Base-by-base conservation (phyloP, 345 rosid genomes). In the Brassica nigra region DNA sequence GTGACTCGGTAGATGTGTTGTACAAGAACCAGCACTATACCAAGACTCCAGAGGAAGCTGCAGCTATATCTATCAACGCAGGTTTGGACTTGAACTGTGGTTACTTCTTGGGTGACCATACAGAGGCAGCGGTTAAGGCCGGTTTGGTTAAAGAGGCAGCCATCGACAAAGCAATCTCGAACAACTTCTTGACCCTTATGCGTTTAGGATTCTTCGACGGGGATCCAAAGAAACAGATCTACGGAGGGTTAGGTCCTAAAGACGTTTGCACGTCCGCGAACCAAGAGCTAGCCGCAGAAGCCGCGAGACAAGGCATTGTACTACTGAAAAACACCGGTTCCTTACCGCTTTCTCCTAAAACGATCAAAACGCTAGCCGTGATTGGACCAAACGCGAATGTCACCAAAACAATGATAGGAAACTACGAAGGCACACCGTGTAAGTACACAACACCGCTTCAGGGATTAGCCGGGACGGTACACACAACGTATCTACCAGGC, bases 131-230 rank as follows among this genome's bases (percentile, higher is more conserved):
- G 4, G 94, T 95, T 6, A 87, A 86, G 61, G 86, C 74, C 4
- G 95, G 97, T 54, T 83, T 93, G 10, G 57, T 95, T 6, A 71
- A 85, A 4, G 98, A 86, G 68, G 12, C 89, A 0, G 89, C 86
- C 4, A 78, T 92, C 30, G 84, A 88, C 77, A 88, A 82, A 0
- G 98, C 99, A 0, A 57, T 90, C 28, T 83, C 93, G 1, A 93
- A 95, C 91, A 93, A 89, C 82, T 93, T 93, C 36, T 87, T 92
- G 67, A 93, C 97, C 5, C 74, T 89, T 58, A 90, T 93, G 96
- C 85, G 99, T 27, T 89, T 93, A 7, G 99, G 99, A 2, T 95
- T 95, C 88, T 95, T 88, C 16, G 98, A 95, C 2, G 99, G 99
- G 0, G 90, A 91, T 71, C 99, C 98, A 1, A 87, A 89, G 78